phyloP scores from a whole-genome alignment of 2,329 filamentous ascomycete species.

The Monilinia aucupariae region DNA sequence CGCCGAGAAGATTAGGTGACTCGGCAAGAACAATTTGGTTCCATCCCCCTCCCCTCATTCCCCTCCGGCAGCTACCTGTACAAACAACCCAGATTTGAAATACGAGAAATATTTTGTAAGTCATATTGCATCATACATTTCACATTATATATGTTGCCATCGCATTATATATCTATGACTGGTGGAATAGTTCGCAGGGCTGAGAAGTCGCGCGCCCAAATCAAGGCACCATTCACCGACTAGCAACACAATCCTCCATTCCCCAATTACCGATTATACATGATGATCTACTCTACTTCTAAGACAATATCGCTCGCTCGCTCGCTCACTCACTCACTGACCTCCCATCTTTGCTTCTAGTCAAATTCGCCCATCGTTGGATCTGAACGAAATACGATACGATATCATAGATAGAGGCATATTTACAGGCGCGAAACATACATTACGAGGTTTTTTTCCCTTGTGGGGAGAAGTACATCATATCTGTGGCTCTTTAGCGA shows the following conservation, averaged over 20 bases:
- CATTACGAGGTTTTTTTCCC: constrained; percentile 16
- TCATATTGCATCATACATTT: not conserved
- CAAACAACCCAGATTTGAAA: not conserved
- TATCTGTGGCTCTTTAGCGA: constrained; percentile 24
- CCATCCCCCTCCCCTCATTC: not conserved
- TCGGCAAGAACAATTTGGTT: not conserved
- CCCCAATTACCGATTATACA: constrained; percentile 5
- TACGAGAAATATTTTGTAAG: not conserved
- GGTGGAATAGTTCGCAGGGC: constrained; percentile 8
- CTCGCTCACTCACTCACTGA: constrained; percentile 19
- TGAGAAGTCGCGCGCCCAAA: constrained; percentile 14
- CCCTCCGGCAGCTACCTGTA: no score
- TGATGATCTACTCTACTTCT: not conserved
- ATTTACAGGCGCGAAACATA: constrained; percentile 13
- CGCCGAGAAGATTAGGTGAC: not conserved
- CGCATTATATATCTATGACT: not conserved
- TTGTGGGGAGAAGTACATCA: constrained; percentile 21
- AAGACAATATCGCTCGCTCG: constrained; percentile 13
- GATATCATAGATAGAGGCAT: constrained; percentile 21
- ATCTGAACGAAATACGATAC: constrained; percentile 26
- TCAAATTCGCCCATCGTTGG: constrained; percentile 17
- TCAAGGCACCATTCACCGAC: constrained; percentile 9
- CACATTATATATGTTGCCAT: not conserved
- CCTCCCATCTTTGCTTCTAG: constrained; percentile 19
- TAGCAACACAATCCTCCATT: constrained; percentile 10